phyloP scores from a whole-genome alignment of 2,329 filamentous ascomycete genomes.

The Calonectria crousiana region DNA sequence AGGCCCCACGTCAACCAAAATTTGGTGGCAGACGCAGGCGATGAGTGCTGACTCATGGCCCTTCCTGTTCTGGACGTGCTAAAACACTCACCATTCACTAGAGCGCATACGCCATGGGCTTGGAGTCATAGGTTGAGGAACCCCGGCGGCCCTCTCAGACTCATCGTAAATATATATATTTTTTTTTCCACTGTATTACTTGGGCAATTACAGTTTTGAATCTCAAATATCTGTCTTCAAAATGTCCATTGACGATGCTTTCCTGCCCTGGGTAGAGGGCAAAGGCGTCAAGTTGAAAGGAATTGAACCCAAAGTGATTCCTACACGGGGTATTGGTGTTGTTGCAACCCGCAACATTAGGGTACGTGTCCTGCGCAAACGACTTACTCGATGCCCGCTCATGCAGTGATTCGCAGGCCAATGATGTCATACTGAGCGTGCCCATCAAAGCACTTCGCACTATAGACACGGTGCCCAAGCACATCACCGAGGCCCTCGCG shows the following conservation, averaged over 20 bases:
- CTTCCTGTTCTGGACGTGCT: not conserved
- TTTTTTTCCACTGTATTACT: not conserved
- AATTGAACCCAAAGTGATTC: slow-evolving; percentile 74
- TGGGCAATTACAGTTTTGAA: not conserved
- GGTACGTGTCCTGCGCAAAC: slow-evolving; percentile 55
- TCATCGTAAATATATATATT: not conserved
- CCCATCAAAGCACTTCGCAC: slow-evolving; percentile 75
- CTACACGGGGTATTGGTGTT: slow-evolving; percentile 82
- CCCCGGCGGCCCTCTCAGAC: not conserved
- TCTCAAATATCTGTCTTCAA: not conserved
- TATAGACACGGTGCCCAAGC: slow-evolving; percentile 67
- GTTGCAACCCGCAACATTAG: slow-evolving; percentile 76
- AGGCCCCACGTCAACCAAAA: not conserved
- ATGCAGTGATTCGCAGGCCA: slow-evolving; percentile 43
- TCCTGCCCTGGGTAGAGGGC: slow-evolving; percentile 76
- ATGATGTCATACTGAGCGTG: slow-evolving; percentile 73
- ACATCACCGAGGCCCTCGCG: slow-evolving; percentile 65
- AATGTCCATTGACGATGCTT: slow-evolving; percentile 41
- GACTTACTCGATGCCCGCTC: not conserved
- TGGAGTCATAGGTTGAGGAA: slow-evolving; percentile 6
- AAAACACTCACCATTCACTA: not conserved
- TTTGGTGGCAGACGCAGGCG: not conserved
- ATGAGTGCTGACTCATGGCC: slow-evolving; percentile 1
- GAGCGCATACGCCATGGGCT: slow-evolving; percentile 6
- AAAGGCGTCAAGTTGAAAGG: slow-evolving; percentile 60